Percentiles rank a stretch among this genome's conserved stretches.
These are phyloP conservation scores for Niebla homalea DNA, from an alignment of 495 filamentous ascomycete species.

Conservation along the genomic window DNA sequence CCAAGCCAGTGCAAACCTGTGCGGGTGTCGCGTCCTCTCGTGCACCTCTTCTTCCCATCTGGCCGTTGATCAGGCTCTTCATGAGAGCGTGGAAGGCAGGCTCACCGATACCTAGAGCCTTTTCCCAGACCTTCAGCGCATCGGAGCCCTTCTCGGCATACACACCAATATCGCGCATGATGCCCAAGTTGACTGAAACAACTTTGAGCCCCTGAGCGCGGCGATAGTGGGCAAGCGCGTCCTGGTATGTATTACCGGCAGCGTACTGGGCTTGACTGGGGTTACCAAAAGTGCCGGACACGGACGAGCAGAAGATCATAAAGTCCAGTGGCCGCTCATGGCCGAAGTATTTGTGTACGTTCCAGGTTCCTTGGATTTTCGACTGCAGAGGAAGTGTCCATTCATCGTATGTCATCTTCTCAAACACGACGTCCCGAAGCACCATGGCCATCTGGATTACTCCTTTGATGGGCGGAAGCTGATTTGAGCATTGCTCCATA, in stretches of 20 bases:
- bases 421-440: slow-evolving; percentile 18
- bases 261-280: slow-evolving; percentile 45
- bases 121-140: no score
- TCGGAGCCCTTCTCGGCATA: slow-evolving; percentile 5
- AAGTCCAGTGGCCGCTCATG: slow-evolving; percentile 40
- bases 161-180: slow-evolving; percentile 9
- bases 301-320: slow-evolving; percentile 44
- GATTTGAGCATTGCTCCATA: slow-evolving; percentile 4
- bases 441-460: slow-evolving; percentile 31
- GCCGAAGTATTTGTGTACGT: slow-evolving; percentile 20
- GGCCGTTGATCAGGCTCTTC: no score
- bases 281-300: slow-evolving; percentile 40
- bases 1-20: no score
- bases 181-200: slow-evolving; percentile 9
- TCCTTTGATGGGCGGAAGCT: slow-evolving; percentile 24
- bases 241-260: slow-evolving; percentile 23
- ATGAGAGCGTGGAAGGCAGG: no score
- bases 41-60: no score
- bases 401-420: slow-evolving; percentile 14
- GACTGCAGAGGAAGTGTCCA: slow-evolving; percentile 16
- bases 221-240: slow-evolving; percentile 10
- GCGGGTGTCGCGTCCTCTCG: no score
- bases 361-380: slow-evolving; percentile 29
- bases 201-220: neutral
- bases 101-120: no score